Conservation (phyloP, 192 early-diverging fungal species). For the Umbelopsis vinacea region DNA sequence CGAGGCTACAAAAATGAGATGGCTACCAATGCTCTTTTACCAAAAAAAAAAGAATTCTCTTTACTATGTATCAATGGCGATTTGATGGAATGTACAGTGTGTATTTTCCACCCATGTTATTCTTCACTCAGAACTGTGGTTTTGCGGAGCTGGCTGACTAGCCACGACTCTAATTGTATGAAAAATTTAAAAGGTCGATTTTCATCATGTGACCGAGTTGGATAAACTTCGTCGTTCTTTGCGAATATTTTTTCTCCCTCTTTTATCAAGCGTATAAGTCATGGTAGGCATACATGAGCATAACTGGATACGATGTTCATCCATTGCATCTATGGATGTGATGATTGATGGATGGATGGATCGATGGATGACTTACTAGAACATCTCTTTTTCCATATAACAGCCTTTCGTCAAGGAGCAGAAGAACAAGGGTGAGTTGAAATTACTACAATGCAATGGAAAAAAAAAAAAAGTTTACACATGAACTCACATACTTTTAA, state of each 20-base stretch:
- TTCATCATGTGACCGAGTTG: background rate
- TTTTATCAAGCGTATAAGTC: constrained; percentile 22
- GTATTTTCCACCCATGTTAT: no score
- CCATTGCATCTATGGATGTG: constrained; percentile 10
- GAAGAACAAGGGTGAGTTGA: constrained; percentile 38
- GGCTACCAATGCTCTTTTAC: no score
- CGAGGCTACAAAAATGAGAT: no score
- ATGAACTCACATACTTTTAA: background rate
- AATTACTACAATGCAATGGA: background rate
- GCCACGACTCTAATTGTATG: no score
- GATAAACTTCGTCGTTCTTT: background rate
- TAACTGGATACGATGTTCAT: background rate
- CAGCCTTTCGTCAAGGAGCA: constrained; percentile 46
- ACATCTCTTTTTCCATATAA: constrained; percentile 15
- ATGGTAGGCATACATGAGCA: constrained; percentile 2
- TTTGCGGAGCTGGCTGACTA: no score
- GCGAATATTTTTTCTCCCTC: constrained; percentile 22
- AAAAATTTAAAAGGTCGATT: background rate
- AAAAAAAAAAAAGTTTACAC: background rate
- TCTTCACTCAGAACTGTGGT: no score
- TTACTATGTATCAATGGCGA: no score
- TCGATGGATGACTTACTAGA: constrained; percentile 18
- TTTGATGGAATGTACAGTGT: no score
- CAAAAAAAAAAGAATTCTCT: no score
- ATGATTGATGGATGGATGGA: constrained; percentile 32